Evolutionary conservation across 1,139 yeast species (phyloP), one percentile per base, ranked within the genome.

Genomic region (Zygosaccharomyces sapae): DNA sequence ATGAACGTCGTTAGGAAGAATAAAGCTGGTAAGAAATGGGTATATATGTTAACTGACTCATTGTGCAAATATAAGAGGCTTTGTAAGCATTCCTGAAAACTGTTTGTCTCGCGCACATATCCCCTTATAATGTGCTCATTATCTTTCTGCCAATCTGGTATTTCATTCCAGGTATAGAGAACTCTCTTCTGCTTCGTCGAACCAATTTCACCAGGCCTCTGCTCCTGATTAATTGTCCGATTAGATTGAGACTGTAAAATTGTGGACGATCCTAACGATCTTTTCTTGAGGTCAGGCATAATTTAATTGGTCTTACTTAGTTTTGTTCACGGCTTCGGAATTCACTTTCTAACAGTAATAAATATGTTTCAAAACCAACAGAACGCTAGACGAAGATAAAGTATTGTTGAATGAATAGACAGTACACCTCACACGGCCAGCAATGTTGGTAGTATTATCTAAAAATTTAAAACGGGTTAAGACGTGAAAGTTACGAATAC

Each of bases 121-220:
- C 95, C 95, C 0, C 80, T 69, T 27, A 72, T 66, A 38, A 89
- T 88, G 63, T 67, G 86, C 57, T 86, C 89, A 61, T 90, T 90
- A 61, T 90, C 97, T 57, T 77, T 75, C 61, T 86, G 96, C 97
- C 97, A 89, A 5, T 74, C 79, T 6, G 88, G 90, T 5, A 89
- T 65, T 43, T 80, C 79, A 48, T 76, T 70, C 71, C 73, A 75
- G 5, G 54, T 49, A 45, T 53, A 61, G 9, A 66, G 53, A 9
- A 43, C 18, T 8, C 27, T 36, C 33, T 37, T 44, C 12, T 37
- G 20, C 22, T 22, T 10, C 8, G 27, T 8, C 12, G 41, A 27
- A 19, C 12, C n/a, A 27, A 10, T 22, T 35, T 39, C 40, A 10
- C 6, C 19, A 34, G 31, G 12, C n/a, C 24, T 9, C 10, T 19